Base-by-base conservation (phyloP, 192 early-diverging fungal species). In the Linnemannia schmuckeri region DNA sequence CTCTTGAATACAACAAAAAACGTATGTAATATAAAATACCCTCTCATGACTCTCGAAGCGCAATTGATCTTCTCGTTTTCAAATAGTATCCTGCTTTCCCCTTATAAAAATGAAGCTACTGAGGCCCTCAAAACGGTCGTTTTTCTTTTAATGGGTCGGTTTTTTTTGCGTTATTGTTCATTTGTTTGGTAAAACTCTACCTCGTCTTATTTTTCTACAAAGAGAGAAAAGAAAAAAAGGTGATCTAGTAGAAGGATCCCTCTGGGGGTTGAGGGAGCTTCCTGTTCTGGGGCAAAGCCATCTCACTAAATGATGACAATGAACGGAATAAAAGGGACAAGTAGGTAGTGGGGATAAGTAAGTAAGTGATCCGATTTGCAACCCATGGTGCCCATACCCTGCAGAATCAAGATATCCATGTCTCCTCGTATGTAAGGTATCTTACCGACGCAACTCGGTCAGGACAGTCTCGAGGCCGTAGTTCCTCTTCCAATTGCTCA, bases 181-280 rank as follows among this genome's bases (percentile, higher is more conserved):
- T 24, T 55, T 37, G 24, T 52, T 54, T 37, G 18, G 38, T 20
- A 10, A 42, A n/a, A 72, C 41, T 42, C 70, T 38, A 72, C 41
- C 41, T 72, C 13, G 42, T 72, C n/a, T 24, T 42, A 20, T 33
- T 24, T n/a, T 12, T 17, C 70, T 17, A 66, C 27, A 33, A 15
- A 15, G 61, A 33, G 27, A 66, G 8, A 61, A 10, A 7, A 27
- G 24, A 33, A 24, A 61, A 61, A 8, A 18, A 30, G 12, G 2
- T 1, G 9, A 24, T 27, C 22, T 55, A 55, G 84, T 89, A 92
- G 79, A 89, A 95, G 72, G 92, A 77, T 40, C 96, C 96, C 91
- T 99, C 98, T 72, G 93, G 88, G 54, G 97, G 97, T 89, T 99
- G 98, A 57, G 94, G 86, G 44, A 97, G 90, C 89, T 98, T 99